Conservation (phyloP, 1,139 yeast species). For the Lodderomyces jiufengensis region DNA sequence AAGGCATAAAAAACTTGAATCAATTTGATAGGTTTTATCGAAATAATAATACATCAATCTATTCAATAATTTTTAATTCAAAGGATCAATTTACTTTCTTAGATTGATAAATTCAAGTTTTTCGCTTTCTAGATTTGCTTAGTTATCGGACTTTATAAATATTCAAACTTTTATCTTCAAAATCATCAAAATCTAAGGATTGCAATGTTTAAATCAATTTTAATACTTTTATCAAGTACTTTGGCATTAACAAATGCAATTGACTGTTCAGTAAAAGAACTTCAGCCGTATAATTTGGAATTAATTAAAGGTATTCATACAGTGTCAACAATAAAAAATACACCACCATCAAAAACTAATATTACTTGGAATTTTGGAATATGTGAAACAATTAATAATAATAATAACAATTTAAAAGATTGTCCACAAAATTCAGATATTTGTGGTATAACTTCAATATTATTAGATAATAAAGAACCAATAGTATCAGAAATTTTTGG, state of each 20-base stretch:
- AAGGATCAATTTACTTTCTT: too few relatives aligned
- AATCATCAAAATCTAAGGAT: too few relatives aligned
- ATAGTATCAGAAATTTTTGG: constrained; percentile 57
- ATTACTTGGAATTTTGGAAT: constrained; percentile 68
- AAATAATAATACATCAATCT: too few relatives aligned
- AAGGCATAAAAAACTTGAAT: too few relatives aligned
- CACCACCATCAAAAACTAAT: constrained; percentile 75
- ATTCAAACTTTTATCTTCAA: too few relatives aligned
- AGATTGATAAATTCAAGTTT: too few relatives aligned
- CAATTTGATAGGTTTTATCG: too few relatives aligned
- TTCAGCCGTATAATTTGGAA: constrained; percentile 41
- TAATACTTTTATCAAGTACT: constrained; percentile 6
- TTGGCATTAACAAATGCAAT: constrained; percentile 23
- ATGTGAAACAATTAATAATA: constrained; percentile 50
- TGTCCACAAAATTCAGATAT: constrained; percentile 71
- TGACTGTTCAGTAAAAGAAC: constrained; percentile 43
- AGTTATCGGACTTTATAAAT: too few relatives aligned
- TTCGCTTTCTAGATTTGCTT: too few relatives aligned
- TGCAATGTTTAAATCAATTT: constrained; percentile 1
- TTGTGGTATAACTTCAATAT: constrained; percentile 60
- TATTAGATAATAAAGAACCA: constrained; percentile 25
- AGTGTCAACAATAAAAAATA: constrained; percentile 38
- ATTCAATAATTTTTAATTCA: too few relatives aligned
- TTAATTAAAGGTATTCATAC: constrained; percentile 48
- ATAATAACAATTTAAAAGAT: constrained; percentile 19